Evolutionary conservation across 2,329 filamentous ascomycete genomes (phyloP), one percentile per base, ranked within the genome.

Genomic region (Esteya vermicola): DNA sequence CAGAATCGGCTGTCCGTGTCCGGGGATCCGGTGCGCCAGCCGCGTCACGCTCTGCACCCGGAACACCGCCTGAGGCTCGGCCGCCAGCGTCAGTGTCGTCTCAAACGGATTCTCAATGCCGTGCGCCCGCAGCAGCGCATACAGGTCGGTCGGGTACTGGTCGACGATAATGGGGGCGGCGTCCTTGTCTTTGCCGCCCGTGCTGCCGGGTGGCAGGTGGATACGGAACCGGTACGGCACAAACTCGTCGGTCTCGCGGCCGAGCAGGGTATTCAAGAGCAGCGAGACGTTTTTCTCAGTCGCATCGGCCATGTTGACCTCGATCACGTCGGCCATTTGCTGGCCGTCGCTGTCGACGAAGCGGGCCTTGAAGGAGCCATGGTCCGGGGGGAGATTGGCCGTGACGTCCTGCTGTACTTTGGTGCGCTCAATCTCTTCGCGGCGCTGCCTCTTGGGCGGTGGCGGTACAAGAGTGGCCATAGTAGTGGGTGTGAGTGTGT

Each of bases 1-100:
- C 19, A 96, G 67, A 50, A 96, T 96, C 4, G 88, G 79, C 57
- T 94, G 83, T 30, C 86, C 88, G 59, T 98, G 91, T 12, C 91
- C 91, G 4, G 81, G 78, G 48, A 96, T 93, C 40, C 78, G 78
- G 45, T 88, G 83, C 7, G 88, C 82, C 63, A 91, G 89, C 58
- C 91, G 74, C 36, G 88, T 89, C 32, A 95, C 86, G 10, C 85
- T 82, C 52, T 91, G 86, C 20, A 96, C 91, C 52, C 81, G 79
- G 66, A 95, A 96, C 0, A 96, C 82, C 19, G 89, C 85, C 58
- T 98, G 89, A 0, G 91, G 89, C 52, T 78, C 73, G 33, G 75
- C 74, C 28, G 68, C 69, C 21, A 79, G 64, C 3, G 70, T 65
- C 38, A 64, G 50, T 1, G 60, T 62, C 3, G 58, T 52, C 52